Conservation (phyloP, 305 asterid species). For the Fraxinus paxiana region DNA sequence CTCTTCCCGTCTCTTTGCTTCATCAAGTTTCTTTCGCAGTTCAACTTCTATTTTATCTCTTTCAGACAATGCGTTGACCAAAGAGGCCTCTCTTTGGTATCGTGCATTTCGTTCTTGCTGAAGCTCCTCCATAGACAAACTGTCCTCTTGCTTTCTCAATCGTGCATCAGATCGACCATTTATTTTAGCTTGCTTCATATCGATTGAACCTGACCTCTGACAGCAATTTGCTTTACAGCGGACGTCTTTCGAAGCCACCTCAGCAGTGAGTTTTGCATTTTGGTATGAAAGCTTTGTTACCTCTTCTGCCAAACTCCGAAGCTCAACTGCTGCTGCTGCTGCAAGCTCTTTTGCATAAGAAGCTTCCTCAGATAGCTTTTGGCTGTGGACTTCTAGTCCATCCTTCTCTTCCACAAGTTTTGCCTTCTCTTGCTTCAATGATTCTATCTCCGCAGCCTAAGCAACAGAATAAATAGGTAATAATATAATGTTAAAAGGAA, state of each 20-base stretch:
- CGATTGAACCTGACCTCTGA: constrained; percentile 38
- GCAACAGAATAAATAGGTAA: constrained; percentile 20
- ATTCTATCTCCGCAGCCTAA: constrained; percentile 75
- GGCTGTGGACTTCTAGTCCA: constrained; percentile 51
- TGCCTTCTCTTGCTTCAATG: constrained; percentile 61
- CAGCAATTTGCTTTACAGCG: constrained; percentile 43
- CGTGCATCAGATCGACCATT: constrained; percentile 32
- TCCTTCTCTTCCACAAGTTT: constrained; percentile 57
- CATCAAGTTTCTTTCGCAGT: constrained; percentile 64
- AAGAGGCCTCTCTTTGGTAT: constrained; percentile 71
- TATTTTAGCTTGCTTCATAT: constrained; percentile 35
- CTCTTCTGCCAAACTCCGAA: constrained; percentile 74
- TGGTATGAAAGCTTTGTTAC: constrained; percentile 74
- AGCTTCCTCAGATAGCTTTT: constrained; percentile 65
- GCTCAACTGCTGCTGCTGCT: constrained; percentile 82
- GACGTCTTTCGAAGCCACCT: constrained; percentile 41
- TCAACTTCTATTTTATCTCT: constrained; percentile 72
- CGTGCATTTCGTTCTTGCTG: constrained; percentile 59
- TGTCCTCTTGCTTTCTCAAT: constrained; percentile 38
- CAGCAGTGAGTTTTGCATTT: constrained; percentile 60
- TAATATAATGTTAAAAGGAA: background rate
- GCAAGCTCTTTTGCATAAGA: constrained; percentile 80
- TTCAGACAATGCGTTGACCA: constrained; percentile 75
- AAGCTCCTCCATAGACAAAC: constrained; percentile 56
- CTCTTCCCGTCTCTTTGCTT: constrained; percentile 60